phyloP scores from a whole-genome alignment of 2,329 filamentous ascomycete species.

The Ceratocystis cacaofunesta region DNA sequence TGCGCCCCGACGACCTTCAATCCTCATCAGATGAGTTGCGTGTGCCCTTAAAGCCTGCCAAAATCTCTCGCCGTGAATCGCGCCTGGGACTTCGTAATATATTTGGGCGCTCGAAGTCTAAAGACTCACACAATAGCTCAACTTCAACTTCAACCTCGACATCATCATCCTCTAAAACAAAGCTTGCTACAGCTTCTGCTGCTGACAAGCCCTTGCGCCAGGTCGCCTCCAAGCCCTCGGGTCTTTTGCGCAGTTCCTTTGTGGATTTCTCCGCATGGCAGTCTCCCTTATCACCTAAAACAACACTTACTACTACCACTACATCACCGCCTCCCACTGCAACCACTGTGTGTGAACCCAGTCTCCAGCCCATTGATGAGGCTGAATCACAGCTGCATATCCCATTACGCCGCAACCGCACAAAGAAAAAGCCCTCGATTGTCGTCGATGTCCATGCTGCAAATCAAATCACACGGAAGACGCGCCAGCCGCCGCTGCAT shows the following conservation, averaged over 20 bases:
- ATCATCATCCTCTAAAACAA: not conserved
- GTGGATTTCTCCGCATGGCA: slow-evolving; percentile 32
- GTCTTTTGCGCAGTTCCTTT: slow-evolving; percentile 27
- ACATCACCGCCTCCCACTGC: not conserved
- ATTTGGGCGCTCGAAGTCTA: slow-evolving; percentile 33
- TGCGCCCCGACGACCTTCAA: slow-evolving; percentile 16
- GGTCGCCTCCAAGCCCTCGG: slow-evolving; percentile 9
- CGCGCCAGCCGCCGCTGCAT: not conserved
- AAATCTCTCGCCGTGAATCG: slow-evolving; percentile 34
- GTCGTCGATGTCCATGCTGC: slow-evolving; percentile 14
- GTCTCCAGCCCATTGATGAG: slow-evolving; percentile 14
- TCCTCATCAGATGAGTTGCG: slow-evolving; percentile 23
- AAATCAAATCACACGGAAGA: slow-evolving; percentile 2
- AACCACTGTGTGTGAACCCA: slow-evolving; percentile 2
- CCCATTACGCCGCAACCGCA: slow-evolving; percentile 1
- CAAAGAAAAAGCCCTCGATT: slow-evolving; percentile 9
- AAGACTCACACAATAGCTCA: slow-evolving; percentile 18
- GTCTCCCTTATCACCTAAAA: slow-evolving; percentile 3
- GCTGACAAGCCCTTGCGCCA: not conserved
- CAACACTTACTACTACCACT: not conserved
- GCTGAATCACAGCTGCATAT: slow-evolving; percentile 5
- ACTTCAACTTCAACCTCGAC: too few relatives aligned
- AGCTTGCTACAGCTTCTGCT: not conserved
- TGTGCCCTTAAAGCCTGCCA: slow-evolving; percentile 31
- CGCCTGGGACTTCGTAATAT: slow-evolving; percentile 36